Evolutionary conservation across 2,329 filamentous ascomycete species (phyloP), one percentile per base, ranked within the genome.

Genomic region (Alternaria metachromatica): DNA sequence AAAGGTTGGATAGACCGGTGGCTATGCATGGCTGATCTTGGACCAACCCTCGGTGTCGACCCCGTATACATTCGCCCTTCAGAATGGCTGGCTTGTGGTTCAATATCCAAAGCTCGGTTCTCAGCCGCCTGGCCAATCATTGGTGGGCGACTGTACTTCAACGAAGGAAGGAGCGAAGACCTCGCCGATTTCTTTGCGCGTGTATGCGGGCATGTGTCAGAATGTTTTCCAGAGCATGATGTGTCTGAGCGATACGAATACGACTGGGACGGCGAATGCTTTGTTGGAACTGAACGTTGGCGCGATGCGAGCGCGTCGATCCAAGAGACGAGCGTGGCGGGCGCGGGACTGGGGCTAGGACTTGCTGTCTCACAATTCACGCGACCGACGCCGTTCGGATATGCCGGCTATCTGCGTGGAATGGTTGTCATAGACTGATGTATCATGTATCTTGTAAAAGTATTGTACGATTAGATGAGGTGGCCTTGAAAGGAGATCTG

Each of bases 341-440:
- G 33, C 21, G 23, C 25, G 10, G 30, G 56, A 28, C 30, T 54
- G 25, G 57, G 48, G 5, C 18, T 54, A 2, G 25, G 48, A 12
- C 23, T 50, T 23, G 53, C 37, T 21, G 46, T 37, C 10, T 46
- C 48, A 20, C 45, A 37, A 15, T 37, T 46, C 8, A 11, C 37
- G 26, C 59, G 25, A 5, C 46, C 46, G n/a, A 50, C 33, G 46
- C 25, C 37, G 5, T 51, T 50, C 30, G 59, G 59, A 2, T 43
- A 57, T 21, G 54, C 53, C 12, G 59, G 59, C 9, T 62, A 56
- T 51, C 37, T 62, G 8, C 59, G 53, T 15, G 59, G 59, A 3
- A 62, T 53, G 53, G 3, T 57, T 30, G 46, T 62, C 7, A 53
- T 62, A 37, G 59, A 62, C 28, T 62, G 45, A 62, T 45, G n/a